These are phyloP conservation scores for Candida berthetii DNA, from an alignment of 805 yeast species.

Conservation along the genomic window DNA sequence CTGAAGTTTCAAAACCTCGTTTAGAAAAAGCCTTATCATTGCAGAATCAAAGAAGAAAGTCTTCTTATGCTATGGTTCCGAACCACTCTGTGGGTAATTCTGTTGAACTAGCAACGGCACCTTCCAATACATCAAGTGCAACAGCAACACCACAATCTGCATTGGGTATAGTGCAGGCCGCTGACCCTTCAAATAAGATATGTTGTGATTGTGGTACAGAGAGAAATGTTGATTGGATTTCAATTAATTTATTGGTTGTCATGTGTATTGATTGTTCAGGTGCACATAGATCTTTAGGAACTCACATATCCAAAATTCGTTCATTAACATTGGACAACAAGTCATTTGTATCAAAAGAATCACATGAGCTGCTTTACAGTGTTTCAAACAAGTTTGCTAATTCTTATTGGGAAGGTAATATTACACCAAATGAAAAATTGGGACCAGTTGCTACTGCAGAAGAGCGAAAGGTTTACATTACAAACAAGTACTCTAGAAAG, in stretches of 20 bases:
- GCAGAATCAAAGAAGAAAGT: no score
- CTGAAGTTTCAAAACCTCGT: neutral
- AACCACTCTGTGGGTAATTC: no score
- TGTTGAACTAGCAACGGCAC: no score
- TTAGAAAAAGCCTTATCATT: no score
- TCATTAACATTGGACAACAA: slow-evolving; percentile 69
- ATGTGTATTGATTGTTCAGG: slow-evolving; percentile 86
- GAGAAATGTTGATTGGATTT: slow-evolving; percentile 79
- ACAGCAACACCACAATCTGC: slow-evolving; percentile 3
- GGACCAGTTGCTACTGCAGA: slow-evolving; percentile 30
- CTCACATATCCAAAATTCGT: slow-evolving; percentile 72
- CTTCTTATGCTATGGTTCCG: no score
- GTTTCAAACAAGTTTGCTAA: slow-evolving; percentile 53
- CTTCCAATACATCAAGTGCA: no score
- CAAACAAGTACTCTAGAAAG: slow-evolving; percentile 56
- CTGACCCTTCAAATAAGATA: slow-evolving; percentile 45
- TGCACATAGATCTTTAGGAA: slow-evolving; percentile 80
- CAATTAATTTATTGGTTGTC: slow-evolving; percentile 63
- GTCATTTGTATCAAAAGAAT: slow-evolving; percentile 50
- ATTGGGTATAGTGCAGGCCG: slow-evolving; percentile 18
- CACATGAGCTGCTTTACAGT: slow-evolving; percentile 47
- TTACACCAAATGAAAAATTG: slow-evolving; percentile 19
- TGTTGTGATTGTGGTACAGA: slow-evolving; percentile 79
- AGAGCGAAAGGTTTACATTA: slow-evolving; percentile 52
- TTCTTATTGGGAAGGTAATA: slow-evolving; percentile 48